Evolutionary conservation across 805 yeast species (phyloP).

Genomic region (Ogataea degrootiae): DNA sequence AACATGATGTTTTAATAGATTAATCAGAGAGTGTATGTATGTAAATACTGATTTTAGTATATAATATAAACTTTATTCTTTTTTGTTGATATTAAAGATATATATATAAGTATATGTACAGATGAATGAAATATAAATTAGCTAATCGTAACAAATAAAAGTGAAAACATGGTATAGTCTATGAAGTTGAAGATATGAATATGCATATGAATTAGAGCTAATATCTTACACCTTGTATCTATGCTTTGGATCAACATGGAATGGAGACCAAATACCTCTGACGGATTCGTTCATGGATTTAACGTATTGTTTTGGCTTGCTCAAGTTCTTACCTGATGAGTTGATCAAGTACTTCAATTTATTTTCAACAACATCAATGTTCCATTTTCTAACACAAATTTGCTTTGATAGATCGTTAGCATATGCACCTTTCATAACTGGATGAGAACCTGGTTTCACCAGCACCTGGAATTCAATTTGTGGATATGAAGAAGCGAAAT

Average conservation of each 20-base stretch:
- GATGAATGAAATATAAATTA: background rate
- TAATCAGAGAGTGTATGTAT: background rate
- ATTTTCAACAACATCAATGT: conserved; percentile 53
- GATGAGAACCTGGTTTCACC: conserved; percentile 73
- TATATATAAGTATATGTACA: conserved; percentile 11
- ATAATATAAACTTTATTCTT: background rate
- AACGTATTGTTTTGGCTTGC: conserved; percentile 71
- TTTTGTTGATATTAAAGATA: background rate
- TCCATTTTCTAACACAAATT: conserved; percentile 75
- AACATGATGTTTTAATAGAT: conserved; percentile 27
- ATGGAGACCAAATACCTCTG: conserved; percentile 97
- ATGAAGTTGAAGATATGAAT: too few relatives aligned
- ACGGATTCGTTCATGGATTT: conserved; percentile 75
- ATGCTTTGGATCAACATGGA: conserved; percentile 59
- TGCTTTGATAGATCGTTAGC: conserved; percentile 29
- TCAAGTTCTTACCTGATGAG: conserved; percentile 59
- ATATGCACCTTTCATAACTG: conserved; percentile 61
- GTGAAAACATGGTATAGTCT: too few relatives aligned
- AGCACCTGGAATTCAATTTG: conserved; percentile 67
- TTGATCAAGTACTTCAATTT: conserved; percentile 62
- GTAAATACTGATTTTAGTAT: background rate
- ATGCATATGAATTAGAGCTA: too few relatives aligned
- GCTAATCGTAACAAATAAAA: too few relatives aligned
- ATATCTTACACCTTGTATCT: conserved; percentile 39
- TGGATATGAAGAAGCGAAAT: conserved; percentile 57